Evolutionary conservation across 352 stramenopile genomes (phyloP), one percentile per base, ranked within the genome.

Genomic region (Phytopythium helicoides): DNA sequence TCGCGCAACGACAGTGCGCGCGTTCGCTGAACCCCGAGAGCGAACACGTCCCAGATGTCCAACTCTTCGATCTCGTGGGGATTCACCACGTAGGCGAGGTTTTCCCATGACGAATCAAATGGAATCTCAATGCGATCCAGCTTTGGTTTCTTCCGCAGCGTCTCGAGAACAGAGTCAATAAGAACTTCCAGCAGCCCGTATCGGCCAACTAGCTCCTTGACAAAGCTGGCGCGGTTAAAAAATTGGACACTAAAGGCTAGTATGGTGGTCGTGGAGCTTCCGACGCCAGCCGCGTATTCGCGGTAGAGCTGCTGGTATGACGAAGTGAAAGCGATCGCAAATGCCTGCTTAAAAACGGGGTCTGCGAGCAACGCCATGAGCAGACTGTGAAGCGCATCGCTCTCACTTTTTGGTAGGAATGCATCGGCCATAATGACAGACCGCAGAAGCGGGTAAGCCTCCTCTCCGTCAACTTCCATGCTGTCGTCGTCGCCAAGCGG

Each of bases 141-240:
- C 60, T 64, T 84, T n/a, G 52, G 54, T 50, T 86, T 83, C 45
- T 78, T 69, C 38, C 73, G 75, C 47, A 92, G 42, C 23, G 81
- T 92, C 58, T 90, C 78, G 9, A 89, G 63, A 14, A 92, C 74
- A 1, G 81, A 89, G 3, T 66, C 69, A 16, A 89, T 66, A 15
- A 94, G 56, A 2, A 91, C 81, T 54, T 89, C 81, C 23, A 94
- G 57, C 8, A 94, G 49, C 25, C 86, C 79, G 58, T 89, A 82
- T 53, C 90, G 68, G 6, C 68, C 63, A 21, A 90, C 78, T n/a
- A 94, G 50, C 2, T 89, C 68, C 58, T 86, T 85, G 16, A 99
- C 96, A 69, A 99, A 99, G 7, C 89, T 97, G 26, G 94, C 88
- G n/a, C 97, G 90, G 65, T 99, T 99, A 56, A 99, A 89, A 56